Evolutionary conservation across 306 rosid species (phyloP), one percentile per base, ranked within the genome.

Genomic region (Citrullus mucosospermus): DNA sequence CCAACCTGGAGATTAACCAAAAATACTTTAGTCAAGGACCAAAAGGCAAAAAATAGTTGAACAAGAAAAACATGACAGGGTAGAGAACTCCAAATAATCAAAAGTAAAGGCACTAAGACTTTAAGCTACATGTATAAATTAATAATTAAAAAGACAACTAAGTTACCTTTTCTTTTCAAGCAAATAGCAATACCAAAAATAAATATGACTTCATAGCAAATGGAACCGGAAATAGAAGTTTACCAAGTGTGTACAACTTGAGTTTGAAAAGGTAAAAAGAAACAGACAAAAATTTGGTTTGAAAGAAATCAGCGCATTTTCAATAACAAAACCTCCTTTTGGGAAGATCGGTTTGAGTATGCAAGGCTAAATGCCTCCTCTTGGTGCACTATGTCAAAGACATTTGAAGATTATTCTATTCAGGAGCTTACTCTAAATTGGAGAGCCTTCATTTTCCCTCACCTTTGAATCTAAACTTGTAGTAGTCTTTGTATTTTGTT

Each of bases 1-100:
- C 98, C 98, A 82, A 95, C 98, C 98, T 95, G 79, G 38, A 67
- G 83, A 85, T 81, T 48, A 34, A 48, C 36, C 67, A 50, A 46
- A 78, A 61, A 15, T 9, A 60, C 53, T 44, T 48, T 13, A 78
- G 54, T 46, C 46, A 30, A 17, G 3, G 56, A n/a, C 39, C 39
- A 70, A 48, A 69, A 70, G n/a, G 39, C 2, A 46, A 55, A 8
- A 53, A 32, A 36, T 15, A 14, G 12, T 48, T 28, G 20, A 48
- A 25, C 28, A 36, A 16, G 14, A 67, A 41, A 67, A 39, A 4
- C 74, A 67, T 38, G n/a, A 43, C 18, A 69, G 20, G 32, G 43
- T 5, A 69, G 56, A 69, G n/a, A 22, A 41, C 30, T 34, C 34
- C 28, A 9, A 38, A 43, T n/a, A 43, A 43, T 17, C 34, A 69